Base-by-base conservation (phyloP, 352 stramenopile genomes). In the Phytopythium sindhum region DNA sequence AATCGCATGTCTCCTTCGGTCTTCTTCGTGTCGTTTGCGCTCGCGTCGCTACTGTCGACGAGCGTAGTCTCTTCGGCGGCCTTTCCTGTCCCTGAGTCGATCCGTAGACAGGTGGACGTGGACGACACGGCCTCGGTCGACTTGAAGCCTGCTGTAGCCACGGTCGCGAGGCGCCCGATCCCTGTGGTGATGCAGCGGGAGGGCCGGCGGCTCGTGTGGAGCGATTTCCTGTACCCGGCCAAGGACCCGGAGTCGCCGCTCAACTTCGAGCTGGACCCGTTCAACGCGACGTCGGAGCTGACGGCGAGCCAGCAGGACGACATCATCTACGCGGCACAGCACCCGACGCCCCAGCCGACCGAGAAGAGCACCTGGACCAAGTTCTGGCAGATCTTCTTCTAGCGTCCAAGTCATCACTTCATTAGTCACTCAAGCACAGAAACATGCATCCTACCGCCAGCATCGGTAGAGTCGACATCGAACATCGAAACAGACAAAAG, bases 211-310 rank as follows among this genome's bases (percentile, higher is more conserved):
- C 41, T 60, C 35, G 28, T 50, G 35, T 67, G 54, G 61, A 67
- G 61, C 44, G 61, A 67, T 48, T 67, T 67, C 37, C 53, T 67
- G 53, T 61, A 67, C 54, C 55, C 55, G 55, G 42, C 33, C 23
- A 29, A 17, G 42, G 45, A 68, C 57, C 44, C 48, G n/a, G 39
- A 58, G 29, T 65, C 50, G 41, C 50, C 51, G 57, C 50, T 65
- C 44, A 66, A 68, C 53, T 60, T 68, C 56, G 35, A 63, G 63
- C 54, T 74, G 64, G 59, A 69, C 59, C 65, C 42, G 60, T 61
- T 42, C 60, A 64, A 63, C 21, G 58, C 47, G 31, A 47, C 41
- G 29, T 23, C 29, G 17, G 45, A 54, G 44, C 58, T 63, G 24
- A 48, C 58, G 21, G 35, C 48, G 31, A 63, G 58, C n/a, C 58